Percentiles rank a stretch among this genome's conserved stretches.
phyloP scores from a whole-genome alignment of 257 asterid species.

The Salvia rosmarinus region DNA sequence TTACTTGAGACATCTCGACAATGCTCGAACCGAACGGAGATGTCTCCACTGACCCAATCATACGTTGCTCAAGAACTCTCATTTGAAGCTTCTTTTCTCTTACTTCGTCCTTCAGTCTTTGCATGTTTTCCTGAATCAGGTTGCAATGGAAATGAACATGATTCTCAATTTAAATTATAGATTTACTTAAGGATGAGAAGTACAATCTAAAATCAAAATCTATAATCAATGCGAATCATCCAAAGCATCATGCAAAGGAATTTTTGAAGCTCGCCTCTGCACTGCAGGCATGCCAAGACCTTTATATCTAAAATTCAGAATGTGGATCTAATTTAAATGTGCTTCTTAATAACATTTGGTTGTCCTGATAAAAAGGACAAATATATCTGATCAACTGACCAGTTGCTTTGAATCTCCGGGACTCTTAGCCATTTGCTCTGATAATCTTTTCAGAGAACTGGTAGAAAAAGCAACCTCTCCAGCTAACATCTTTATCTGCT shows the following conservation, averaged over 20 bases:
- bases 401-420: slow-evolving; percentile 61
- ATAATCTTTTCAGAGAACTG: slow-evolving; percentile 74
- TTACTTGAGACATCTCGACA: slow-evolving; percentile 70
- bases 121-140: slow-evolving; percentile 59
- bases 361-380: neutral
- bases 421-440: slow-evolving; percentile 59
- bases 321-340: neutral
- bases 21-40: slow-evolving; percentile 53
- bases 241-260: slow-evolving; percentile 5
- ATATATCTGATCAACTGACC: slow-evolving; percentile 46
- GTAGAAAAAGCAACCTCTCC: slow-evolving; percentile 80
- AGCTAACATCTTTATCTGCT: slow-evolving; percentile 84
- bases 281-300: slow-evolving; percentile 15
- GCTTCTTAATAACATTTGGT: neutral
- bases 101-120: slow-evolving; percentile 67
- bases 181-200: neutral
- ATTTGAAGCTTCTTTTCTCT: slow-evolving; percentile 73
- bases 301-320: neutral
- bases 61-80: slow-evolving; percentile 69
- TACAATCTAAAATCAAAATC: slow-evolving; percentile 10
- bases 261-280: slow-evolving; percentile 7
- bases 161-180: slow-evolving; percentile 16
- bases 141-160: slow-evolving; percentile 29
- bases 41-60: slow-evolving; percentile 77
- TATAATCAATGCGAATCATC: slow-evolving; percentile 20